Evolutionary conservation across 352 stramenopile species (phyloP).

Genomic region (Phytophthora fragariae): DNA sequence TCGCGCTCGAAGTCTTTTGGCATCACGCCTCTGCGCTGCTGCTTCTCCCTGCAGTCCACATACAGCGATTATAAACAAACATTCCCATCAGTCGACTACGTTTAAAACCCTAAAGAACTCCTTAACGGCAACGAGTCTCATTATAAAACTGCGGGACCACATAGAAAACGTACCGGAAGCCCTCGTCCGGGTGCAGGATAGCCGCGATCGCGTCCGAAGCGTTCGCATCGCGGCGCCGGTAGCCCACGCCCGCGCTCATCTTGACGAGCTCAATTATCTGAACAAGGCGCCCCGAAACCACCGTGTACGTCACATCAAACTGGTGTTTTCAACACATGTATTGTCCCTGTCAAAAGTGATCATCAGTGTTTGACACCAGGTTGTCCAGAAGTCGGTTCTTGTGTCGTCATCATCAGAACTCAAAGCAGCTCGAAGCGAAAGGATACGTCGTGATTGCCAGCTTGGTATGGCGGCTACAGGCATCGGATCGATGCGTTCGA

Average conservation of each 20-base stretch:
- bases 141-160: background rate
- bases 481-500: background rate
- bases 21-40: constrained; percentile 56
- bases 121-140: background rate
- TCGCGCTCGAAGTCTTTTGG: constrained; percentile 71
- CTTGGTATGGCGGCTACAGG: constrained; percentile 27
- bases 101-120: constrained; percentile 9
- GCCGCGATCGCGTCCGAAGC: constrained; percentile 72
- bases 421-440: constrained; percentile 7
- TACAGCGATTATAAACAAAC: background rate
- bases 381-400: constrained; percentile 22
- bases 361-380: constrained; percentile 28
- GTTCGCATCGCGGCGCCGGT: constrained; percentile 72
- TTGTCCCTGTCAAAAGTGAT: constrained; percentile 15
- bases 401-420: constrained; percentile 33
- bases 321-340: constrained; percentile 12
- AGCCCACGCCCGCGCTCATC: constrained; percentile 56
- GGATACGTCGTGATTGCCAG: constrained; percentile 34
- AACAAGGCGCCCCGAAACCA: constrained; percentile 15
- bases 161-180: constrained; percentile 48
- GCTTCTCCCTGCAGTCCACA: constrained; percentile 55
- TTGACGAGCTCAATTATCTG: constrained; percentile 15
- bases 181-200: constrained; percentile 69
- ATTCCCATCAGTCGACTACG: background rate
- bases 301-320: constrained; percentile 3